Evolutionary conservation across 768 basidiomycete genomes (phyloP).

Genomic region (Calocybe gangraenosa): DNA sequence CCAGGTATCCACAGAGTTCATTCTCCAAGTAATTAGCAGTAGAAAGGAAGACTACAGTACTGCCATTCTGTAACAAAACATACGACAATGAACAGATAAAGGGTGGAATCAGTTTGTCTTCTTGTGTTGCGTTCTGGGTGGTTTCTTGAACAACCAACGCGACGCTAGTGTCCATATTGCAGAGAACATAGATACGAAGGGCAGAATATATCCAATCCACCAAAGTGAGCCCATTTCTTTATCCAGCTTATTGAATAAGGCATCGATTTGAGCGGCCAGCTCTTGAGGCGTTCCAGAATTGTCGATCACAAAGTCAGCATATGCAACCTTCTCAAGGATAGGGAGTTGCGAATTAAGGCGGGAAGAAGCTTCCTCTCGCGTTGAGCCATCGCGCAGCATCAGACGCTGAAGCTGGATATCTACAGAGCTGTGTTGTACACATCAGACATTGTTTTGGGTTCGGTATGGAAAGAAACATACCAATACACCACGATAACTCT

Average conservation of each 20-base stretch:
- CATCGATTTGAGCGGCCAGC: constrained; percentile 51
- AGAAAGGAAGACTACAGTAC: too few relatives aligned
- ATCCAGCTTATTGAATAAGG: constrained; percentile 39
- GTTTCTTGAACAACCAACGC: constrained; percentile 14
- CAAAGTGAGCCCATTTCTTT: constrained; percentile 52
- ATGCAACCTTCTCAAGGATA: constrained; percentile 73
- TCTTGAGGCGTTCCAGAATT: constrained; percentile 78
- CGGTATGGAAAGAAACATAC: constrained; percentile 36
- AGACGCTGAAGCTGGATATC: constrained; percentile 83
- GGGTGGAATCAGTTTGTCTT: constrained; percentile 11
- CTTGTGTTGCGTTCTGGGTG: constrained; percentile 4
- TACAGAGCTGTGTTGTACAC: constrained; percentile 20
- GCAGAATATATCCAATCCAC: constrained; percentile 32
- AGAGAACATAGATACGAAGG: constrained; percentile 16
- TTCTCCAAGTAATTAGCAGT: too few relatives aligned
- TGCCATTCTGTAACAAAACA: too few relatives aligned
- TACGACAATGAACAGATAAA: too few relatives aligned
- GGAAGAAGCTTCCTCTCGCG: constrained; percentile 61
- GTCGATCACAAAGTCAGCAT: constrained; percentile 84
- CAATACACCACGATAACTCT: constrained; percentile 89
- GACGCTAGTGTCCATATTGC: constrained; percentile 10
- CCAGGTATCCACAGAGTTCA: too few relatives aligned
- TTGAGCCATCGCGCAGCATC: constrained; percentile 67
- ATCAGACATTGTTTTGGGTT: neutral
- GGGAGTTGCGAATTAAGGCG: constrained; percentile 81